These are phyloP conservation scores for Amphibolis antarctica DNA, from an alignment of 106 monocot genomes.

Conservation along the genomic window DNA sequence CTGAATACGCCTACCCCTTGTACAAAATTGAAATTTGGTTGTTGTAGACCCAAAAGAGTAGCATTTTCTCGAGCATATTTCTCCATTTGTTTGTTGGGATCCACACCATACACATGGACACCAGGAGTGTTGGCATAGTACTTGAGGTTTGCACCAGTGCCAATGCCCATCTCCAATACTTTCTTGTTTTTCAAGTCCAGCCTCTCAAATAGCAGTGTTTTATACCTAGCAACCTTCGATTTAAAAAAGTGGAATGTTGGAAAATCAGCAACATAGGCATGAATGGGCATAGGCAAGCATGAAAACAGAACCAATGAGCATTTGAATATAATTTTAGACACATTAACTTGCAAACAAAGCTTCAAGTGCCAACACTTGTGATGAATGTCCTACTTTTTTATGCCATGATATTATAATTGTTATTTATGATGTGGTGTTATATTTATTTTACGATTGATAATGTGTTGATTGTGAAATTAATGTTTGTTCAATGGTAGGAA, in stretches of 20 bases:
- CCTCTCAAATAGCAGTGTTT: conserved; percentile 39
- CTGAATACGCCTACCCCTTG: conserved; percentile 36
- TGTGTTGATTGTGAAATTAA: no score
- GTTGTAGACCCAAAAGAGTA: conserved; percentile 28
- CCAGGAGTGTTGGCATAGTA: conserved; percentile 42
- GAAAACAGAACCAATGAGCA: neutral
- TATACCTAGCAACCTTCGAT: conserved; percentile 57
- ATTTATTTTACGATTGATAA: no score
- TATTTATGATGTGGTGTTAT: no score
- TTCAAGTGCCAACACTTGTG: no score
- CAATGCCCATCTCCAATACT: conserved; percentile 75
- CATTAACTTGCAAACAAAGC: no score
- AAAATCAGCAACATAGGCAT: neutral
- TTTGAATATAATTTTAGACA: no score
- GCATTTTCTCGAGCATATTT: conserved; percentile 59
- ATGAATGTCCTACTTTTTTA: no score
- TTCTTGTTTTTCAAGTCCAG: conserved; percentile 33
- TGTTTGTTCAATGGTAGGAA: no score
- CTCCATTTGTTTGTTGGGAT: conserved; percentile 80
- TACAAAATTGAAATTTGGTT: conserved; percentile 48
- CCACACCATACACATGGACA: conserved; percentile 49
- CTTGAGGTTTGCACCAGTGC: conserved; percentile 81
- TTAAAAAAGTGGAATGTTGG: neutral
- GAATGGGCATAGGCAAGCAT: neutral
- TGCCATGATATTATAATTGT: no score